phyloP scores from a whole-genome alignment of 495 filamentous ascomycete species.

The Penicillium flavigenum region DNA sequence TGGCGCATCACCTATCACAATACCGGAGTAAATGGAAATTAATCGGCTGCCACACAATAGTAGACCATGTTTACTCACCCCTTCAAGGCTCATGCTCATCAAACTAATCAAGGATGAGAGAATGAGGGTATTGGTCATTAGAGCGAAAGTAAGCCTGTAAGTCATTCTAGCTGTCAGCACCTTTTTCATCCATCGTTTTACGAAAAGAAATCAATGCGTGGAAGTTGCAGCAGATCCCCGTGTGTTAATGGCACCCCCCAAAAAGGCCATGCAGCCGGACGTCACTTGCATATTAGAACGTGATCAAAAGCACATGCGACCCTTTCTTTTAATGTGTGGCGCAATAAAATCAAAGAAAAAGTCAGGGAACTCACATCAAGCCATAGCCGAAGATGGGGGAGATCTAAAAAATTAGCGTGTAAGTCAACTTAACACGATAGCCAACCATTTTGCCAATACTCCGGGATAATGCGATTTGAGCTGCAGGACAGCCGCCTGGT shows the following conservation, averaged over 20 bases:
- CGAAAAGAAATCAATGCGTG: conserved; percentile 16
- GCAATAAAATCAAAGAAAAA: conserved; percentile 21
- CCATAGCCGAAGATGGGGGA: conserved; percentile 49
- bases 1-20: conserved; percentile 55
- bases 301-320: conserved; percentile 39
- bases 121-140: conserved; percentile 85
- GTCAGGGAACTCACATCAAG: conserved; percentile 39
- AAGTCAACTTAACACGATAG: conserved; percentile 41
- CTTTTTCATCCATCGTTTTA: not conserved
- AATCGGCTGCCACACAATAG: not conserved
- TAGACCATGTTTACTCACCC: conserved; percentile 53
- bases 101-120: conserved; percentile 89
- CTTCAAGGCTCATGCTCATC: conserved; percentile 84
- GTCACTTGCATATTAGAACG: conserved; percentile 31
- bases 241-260: not conserved
- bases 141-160: conserved; percentile 70
- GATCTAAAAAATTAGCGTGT: conserved; percentile 46
- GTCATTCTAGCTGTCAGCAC: conserved; percentile 20
- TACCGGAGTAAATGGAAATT: not conserved
- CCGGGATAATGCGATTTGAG: conserved; percentile 31
- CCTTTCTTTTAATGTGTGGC: conserved; percentile 21
- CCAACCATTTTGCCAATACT: conserved; percentile 44
- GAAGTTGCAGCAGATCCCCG: conserved; percentile 24
- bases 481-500: conserved; percentile 37
- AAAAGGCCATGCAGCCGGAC: not conserved